Conservation (phyloP, 2,329 filamentous ascomycete genomes). For the Diplocarpon rosae region DNA sequence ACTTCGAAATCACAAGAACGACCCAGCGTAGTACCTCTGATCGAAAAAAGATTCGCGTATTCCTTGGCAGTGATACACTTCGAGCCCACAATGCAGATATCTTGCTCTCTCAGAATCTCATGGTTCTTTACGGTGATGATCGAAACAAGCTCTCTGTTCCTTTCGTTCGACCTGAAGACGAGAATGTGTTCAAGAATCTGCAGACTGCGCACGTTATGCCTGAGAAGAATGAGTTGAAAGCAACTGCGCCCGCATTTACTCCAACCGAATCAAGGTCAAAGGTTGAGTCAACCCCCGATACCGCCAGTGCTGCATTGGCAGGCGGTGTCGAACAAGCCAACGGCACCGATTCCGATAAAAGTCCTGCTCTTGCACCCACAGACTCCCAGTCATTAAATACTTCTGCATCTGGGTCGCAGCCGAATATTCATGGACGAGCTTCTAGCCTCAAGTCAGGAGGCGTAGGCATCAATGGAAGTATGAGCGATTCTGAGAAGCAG, state of each 20-base stretch:
- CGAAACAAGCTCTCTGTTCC: slow-evolving; percentile 81
- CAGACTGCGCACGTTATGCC: slow-evolving; percentile 47
- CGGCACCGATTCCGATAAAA: slow-evolving; percentile 8
- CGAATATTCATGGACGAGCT: slow-evolving; percentile 6
- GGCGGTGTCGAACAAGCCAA: slow-evolving; percentile 4
- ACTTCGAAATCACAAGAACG: slow-evolving; percentile 61
- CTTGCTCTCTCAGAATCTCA: slow-evolving; percentile 80
- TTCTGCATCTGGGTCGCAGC: slow-evolving; percentile 9
- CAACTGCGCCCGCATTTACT: slow-evolving; percentile 24
- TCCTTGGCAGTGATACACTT: slow-evolving; percentile 81
- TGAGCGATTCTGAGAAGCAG: slow-evolving; percentile 15
- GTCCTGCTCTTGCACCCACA: slow-evolving; percentile 5
- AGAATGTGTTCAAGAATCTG: slow-evolving; percentile 67
- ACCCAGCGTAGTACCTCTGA: slow-evolving; percentile 39
- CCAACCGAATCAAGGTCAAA: slow-evolving; percentile 22
- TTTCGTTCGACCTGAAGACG: slow-evolving; percentile 84
- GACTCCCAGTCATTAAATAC: slow-evolving; percentile 15
- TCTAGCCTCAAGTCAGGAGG: slow-evolving; percentile 13
- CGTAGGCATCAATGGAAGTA: slow-evolving; percentile 8
- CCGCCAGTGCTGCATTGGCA: slow-evolving; percentile 7
- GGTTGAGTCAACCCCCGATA: slow-evolving; percentile 9
- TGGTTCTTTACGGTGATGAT: slow-evolving; percentile 80
- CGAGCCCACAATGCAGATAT: slow-evolving; percentile 82
- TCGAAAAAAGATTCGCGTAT: slow-evolving; percentile 65
- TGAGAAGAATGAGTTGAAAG: slow-evolving; percentile 47